Percentiles rank a stretch among this genome's conserved stretches.
These are phyloP conservation scores for Nothophaeocryptopus gaeumannii DNA, from an alignment of 2,329 filamentous ascomycete species.

Conservation along the genomic window DNA sequence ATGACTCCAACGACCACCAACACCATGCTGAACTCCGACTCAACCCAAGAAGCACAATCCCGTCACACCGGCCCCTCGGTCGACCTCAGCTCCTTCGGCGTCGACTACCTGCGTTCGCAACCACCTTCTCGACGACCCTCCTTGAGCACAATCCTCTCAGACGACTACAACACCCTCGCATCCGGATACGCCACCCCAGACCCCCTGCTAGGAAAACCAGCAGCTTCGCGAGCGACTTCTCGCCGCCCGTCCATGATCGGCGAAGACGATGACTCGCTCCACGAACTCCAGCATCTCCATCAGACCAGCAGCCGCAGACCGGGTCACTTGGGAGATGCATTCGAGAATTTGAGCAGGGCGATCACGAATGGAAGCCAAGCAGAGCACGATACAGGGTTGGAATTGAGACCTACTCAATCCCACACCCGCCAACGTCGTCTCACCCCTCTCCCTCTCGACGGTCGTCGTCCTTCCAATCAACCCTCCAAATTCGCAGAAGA, in stretches of 20 bases:
- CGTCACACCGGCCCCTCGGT: slow-evolving; percentile 3
- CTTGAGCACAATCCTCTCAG: slow-evolving; percentile 5
- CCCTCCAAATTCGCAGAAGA: slow-evolving; percentile 13
- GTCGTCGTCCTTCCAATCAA: slow-evolving; percentile 12
- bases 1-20: slow-evolving; percentile 3
- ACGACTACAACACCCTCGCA: slow-evolving; percentile 12
- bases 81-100: slow-evolving; percentile 15
- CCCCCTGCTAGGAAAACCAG: slow-evolving; percentile 14
- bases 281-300: slow-evolving; percentile 11
- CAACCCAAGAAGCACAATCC: background rate
- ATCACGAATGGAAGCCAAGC: slow-evolving; percentile 13
- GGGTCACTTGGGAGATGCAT: slow-evolving; percentile 20
- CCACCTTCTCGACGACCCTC: slow-evolving; percentile 14
- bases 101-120: slow-evolving; percentile 14
- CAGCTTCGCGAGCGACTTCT: slow-evolving; percentile 8
- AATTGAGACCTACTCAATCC: slow-evolving; percentile 12
- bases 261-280: slow-evolving; percentile 13
- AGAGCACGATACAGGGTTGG: background rate
- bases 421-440: slow-evolving; percentile 10
- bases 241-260: slow-evolving; percentile 9
- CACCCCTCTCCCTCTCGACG: slow-evolving; percentile 10
- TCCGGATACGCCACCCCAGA: slow-evolving; percentile 17
- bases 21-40: background rate
- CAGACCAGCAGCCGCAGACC: slow-evolving; percentile 1
- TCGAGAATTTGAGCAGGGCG: slow-evolving; percentile 19